Evolutionary conservation across 345 rosid genomes (phyloP), one percentile per base, ranked within the genome.

Genomic region (Turnera subulata): DNA sequence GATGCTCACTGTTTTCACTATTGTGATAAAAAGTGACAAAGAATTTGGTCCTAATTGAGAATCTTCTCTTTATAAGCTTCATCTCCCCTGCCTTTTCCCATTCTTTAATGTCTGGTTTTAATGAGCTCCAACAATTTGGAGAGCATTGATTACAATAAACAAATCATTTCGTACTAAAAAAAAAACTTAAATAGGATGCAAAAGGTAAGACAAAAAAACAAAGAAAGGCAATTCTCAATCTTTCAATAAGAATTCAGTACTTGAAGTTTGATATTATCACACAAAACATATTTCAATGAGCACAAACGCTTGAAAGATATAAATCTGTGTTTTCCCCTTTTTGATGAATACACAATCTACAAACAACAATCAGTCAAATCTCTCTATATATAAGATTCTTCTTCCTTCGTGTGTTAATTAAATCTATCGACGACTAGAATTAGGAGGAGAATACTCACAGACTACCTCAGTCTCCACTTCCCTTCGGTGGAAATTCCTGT

Each of bases 401-500:
- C 3, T 40, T 40, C 11, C 11, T 35, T 11, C 39, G 6, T 35
- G 6, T 11, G 6, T 11, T 40, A 3, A 10, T 40, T 11, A 2
- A 12, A 15, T 53, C 21, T 53, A 53, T 32, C 22, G 56, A 11
- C 24, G 56, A 14, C 43, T 32, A 53, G 56, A 53, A 53, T 53
- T 53, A 29, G 90, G 77, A 8, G 85, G 80, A 59, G 84, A 69
- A 59, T 73, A 69, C 66, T 81, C 85, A 46, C 84, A 66, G 11
- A 84, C 84, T 33, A 81, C 81, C 73, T 84, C 84, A 24, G 84
- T 79, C 51, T 79, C 72, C 46, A 84, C 79, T 43, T 62, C 66
- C 39, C 66, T 82, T 69, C 88, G 64, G 57, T 86, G 94, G 60
- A 84, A 86, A 62, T 80, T 86, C 65, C 94, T 68, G 72, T 86